Conservation (phyloP, 2,329 filamentous ascomycete species). For the Diaporthe longicolla region DNA sequence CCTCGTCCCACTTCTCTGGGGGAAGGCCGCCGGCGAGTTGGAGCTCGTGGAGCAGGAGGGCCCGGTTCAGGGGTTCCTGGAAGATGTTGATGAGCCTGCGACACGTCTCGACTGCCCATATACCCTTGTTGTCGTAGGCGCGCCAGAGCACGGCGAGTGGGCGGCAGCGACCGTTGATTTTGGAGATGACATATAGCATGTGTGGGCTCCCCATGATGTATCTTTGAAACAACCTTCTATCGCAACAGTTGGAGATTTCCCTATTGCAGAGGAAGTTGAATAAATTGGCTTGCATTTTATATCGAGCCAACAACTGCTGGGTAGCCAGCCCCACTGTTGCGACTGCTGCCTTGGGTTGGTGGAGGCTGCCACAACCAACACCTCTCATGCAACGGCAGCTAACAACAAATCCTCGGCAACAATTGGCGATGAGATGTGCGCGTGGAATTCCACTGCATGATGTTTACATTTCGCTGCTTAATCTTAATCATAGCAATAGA, state of each 20-base stretch:
- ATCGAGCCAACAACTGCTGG: background rate
- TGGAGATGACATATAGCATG: conserved; percentile 2
- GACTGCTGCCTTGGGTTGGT: conserved; percentile 9
- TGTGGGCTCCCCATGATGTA: conserved; percentile 2
- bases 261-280: background rate
- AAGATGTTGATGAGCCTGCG: conserved; percentile 20
- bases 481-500: background rate
- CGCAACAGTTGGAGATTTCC: no score
- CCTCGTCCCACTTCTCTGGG: conserved; percentile 2
- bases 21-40: conserved; percentile 1
- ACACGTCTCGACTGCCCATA: background rate
- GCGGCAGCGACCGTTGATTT: conserved; percentile 6
- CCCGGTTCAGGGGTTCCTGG: background rate
- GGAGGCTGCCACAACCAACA: conserved; percentile 22
- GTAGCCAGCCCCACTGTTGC: background rate
- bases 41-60: conserved; percentile 12
- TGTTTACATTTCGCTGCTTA: no score
- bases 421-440: no score
- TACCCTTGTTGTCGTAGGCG: conserved; percentile 4
- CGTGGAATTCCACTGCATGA: no score
- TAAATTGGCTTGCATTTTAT: background rate
- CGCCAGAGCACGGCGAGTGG: conserved; percentile 3
- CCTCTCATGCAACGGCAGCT: no score
- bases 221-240: background rate
- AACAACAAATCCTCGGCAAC: no score